Conservation (phyloP, 176 grass and related monocot genomes). For the Hordeum marinum region DNA sequence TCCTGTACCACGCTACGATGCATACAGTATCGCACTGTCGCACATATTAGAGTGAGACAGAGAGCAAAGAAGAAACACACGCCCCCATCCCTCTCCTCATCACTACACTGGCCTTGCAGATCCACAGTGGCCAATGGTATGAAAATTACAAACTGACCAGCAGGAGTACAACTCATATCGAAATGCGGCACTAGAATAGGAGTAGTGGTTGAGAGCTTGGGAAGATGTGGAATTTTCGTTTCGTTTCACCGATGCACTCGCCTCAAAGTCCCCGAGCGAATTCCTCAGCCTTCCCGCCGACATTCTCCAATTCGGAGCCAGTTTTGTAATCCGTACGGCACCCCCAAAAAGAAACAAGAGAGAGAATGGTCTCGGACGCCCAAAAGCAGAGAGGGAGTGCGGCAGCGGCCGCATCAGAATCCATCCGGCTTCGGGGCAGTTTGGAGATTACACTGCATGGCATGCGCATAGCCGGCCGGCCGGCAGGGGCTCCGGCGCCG, state of each 20-base stretch:
- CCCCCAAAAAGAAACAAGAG: not conserved
- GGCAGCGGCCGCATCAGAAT: not conserved
- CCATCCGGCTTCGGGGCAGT: not conserved
- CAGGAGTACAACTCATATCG: not conserved
- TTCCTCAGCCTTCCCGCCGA: conserved; percentile 52
- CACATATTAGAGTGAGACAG: not conserved
- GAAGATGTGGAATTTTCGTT: not conserved
- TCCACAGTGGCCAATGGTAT: not conserved
- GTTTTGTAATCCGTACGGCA: conserved; percentile 41
- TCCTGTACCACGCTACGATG: not conserved
- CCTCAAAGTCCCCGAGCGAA: conserved; percentile 19
- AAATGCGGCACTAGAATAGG: not conserved
- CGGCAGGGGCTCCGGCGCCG: not conserved
- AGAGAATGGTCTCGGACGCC: not conserved
- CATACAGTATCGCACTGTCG: not conserved
- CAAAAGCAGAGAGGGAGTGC: conserved; percentile 19
- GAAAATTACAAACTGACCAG: not conserved
- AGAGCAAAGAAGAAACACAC: not conserved
- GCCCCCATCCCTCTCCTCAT: not conserved
- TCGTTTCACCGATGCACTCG: not conserved
- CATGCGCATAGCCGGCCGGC: not conserved
- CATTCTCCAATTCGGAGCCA: conserved; percentile 49
- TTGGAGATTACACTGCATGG: not conserved
- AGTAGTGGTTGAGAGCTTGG: not conserved
- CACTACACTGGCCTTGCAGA: not conserved